A percentile compares a stretch with the other conserved stretches of the same genome.
phyloP scores from a whole-genome alignment of 2,329 filamentous ascomycete species.

The Drechslerella dactyloides region DNA sequence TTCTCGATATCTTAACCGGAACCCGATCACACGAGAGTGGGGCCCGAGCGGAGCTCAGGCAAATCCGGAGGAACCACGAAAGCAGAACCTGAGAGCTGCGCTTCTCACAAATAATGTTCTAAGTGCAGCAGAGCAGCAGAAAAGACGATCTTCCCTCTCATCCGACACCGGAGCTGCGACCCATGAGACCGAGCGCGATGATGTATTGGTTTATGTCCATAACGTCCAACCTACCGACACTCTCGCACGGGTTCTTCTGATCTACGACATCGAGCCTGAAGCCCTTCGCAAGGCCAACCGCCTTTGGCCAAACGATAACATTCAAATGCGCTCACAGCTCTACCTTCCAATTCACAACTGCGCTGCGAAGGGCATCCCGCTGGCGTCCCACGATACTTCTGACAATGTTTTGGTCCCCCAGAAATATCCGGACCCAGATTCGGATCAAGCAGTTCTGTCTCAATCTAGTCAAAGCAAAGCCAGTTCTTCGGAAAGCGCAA shows the following conservation, averaged over 20 bases:
- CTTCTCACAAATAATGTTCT: conserved; percentile 65
- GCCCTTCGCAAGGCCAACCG: conserved; percentile 86
- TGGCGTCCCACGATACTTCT: conserved; percentile 60
- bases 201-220: conserved; percentile 89
- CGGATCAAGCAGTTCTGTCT: conserved; percentile 52
- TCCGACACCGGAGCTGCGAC: conserved; percentile 49
- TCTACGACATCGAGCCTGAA: conserved; percentile 84
- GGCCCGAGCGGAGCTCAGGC: conserved; percentile 59
- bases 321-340: conserved; percentile 81
- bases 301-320: conserved; percentile 90
- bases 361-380: conserved; percentile 74
- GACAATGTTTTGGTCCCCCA: conserved; percentile 47
- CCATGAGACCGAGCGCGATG: conserved; percentile 68
- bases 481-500: conserved; percentile 58
- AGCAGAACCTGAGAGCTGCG: conserved; percentile 70
- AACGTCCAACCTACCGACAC: conserved; percentile 82
- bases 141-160: conserved; percentile 55
- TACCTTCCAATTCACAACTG: conserved; percentile 89
- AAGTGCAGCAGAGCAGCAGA: conserved; percentile 49
- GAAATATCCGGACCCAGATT: conserved; percentile 51
- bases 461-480: conserved; percentile 40
- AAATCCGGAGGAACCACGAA: conserved; percentile 65
- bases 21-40: conserved; percentile 56
- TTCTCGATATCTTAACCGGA: conserved; percentile 40
- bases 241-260: conserved; percentile 86